phyloP scores from a whole-genome alignment of 441 rosid genomes.

The Euphorbia schlechtendalii region DNA sequence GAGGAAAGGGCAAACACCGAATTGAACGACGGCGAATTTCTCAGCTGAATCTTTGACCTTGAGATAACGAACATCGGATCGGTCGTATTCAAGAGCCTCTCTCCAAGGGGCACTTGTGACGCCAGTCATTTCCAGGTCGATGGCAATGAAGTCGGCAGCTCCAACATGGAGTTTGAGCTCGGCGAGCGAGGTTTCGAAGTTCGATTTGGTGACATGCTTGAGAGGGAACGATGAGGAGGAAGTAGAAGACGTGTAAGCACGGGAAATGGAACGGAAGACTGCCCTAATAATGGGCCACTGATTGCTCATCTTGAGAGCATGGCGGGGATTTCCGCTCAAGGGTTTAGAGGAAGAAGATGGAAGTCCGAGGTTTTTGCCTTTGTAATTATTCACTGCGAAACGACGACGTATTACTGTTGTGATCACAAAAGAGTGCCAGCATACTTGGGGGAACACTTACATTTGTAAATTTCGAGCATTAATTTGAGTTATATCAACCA shows the following conservation, averaged over 20 bases:
- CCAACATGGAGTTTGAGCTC: constrained; percentile 52
- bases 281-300: constrained; percentile 36
- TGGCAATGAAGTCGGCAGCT: constrained; percentile 81
- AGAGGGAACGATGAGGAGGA: constrained; percentile 43
- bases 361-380: neutral
- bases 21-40: constrained; percentile 86
- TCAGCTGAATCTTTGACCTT: constrained; percentile 92
- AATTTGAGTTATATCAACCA: no score
- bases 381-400: neutral
- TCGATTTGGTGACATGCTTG: constrained; percentile 64
- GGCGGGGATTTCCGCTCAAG: neutral
- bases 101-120: constrained; percentile 81
- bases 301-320: constrained; percentile 34
- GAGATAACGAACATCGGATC: constrained; percentile 64
- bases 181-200: constrained; percentile 53
- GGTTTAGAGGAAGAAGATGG: constrained; percentile 10
- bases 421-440: no score
- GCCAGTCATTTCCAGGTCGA: constrained; percentile 95
- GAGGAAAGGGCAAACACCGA: constrained; percentile 91
- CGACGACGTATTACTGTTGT: neutral
- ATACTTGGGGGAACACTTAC: no score
- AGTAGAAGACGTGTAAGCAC: constrained; percentile 25
- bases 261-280: constrained; percentile 38
- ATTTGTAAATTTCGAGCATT: no score
- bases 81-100: constrained; percentile 69